A percentile compares a stretch with the other conserved stretches of the same genome.
phyloP scores from a whole-genome alignment of 306 rosid species.

The Vigna radiata region DNA sequence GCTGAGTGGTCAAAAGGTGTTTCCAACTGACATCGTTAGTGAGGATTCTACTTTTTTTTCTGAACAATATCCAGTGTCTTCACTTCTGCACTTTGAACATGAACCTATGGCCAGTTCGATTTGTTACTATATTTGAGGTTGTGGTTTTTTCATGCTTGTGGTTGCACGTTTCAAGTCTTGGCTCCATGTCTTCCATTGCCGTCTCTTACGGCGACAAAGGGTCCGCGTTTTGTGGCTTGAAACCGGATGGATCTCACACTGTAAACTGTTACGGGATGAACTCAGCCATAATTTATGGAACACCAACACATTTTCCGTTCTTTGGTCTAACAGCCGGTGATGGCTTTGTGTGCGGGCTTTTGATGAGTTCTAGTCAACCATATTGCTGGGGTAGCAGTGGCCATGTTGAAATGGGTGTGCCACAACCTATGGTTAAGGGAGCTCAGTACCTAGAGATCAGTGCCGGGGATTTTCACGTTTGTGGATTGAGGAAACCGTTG shows the following conservation, averaged over 20 bases:
- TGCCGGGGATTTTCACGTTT: constrained; percentile 94
- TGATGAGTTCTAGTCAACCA: constrained; percentile 77
- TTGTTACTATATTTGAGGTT: constrained; percentile 43
- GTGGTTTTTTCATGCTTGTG: constrained; percentile 59
- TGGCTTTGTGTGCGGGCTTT: constrained; percentile 93
- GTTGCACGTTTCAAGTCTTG: constrained; percentile 67
- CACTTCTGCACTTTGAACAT: constrained; percentile 48
- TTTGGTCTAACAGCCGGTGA: constrained; percentile 86
- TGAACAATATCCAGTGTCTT: constrained; percentile 3
- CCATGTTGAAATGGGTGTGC: constrained; percentile 83
- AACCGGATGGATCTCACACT: constrained; percentile 87
- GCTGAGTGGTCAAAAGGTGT: background rate
- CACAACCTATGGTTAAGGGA: constrained; percentile 76
- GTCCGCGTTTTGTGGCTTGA: constrained; percentile 76
- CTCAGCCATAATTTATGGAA: constrained; percentile 76
- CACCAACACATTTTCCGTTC: constrained; percentile 71
- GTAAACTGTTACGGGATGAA: constrained; percentile 84
- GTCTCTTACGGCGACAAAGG: constrained; percentile 90
- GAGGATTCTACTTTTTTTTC: constrained; percentile 8
- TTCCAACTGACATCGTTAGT: background rate
- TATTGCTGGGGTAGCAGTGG: constrained; percentile 94
- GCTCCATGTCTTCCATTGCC: constrained; percentile 93
- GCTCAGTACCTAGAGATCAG: constrained; percentile 80
- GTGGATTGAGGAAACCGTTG: constrained; percentile 51
- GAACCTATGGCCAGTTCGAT: constrained; percentile 49